A percentile compares a stretch with the other conserved stretches of the same genome.
Evolutionary conservation across 805 yeast genomes (phyloP).

Genomic region (Lipomyces spencermartinsiae): DNA sequence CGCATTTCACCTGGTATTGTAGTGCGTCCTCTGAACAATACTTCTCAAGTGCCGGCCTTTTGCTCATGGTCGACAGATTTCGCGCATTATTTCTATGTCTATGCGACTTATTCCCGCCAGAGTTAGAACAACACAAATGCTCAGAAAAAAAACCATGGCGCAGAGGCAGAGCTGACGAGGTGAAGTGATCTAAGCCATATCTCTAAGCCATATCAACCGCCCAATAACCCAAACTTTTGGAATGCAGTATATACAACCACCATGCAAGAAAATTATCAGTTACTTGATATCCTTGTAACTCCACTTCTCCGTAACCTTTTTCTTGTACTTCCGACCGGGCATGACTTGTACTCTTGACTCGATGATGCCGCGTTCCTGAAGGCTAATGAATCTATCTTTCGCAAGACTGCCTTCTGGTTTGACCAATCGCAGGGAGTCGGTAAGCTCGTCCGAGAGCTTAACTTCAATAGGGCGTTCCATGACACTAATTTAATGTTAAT

Average conservation of each 20-base stretch:
- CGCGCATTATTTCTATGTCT: too few relatives aligned
- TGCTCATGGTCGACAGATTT: too few relatives aligned
- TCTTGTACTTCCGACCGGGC: conserved; percentile 69
- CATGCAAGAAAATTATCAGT: neutral
- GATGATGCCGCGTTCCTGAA: conserved; percentile 85
- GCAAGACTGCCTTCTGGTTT: conserved; percentile 90
- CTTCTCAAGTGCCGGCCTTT: too few relatives aligned
- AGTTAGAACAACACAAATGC: too few relatives aligned
- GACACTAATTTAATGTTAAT: conserved; percentile 24
- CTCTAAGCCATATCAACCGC: too few relatives aligned
- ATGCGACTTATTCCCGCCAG: too few relatives aligned
- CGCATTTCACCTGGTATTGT: too few relatives aligned
- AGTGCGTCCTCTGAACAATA: too few relatives aligned
- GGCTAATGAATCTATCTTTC: conserved; percentile 77
- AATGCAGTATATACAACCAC: neutral
- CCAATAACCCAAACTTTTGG: neutral
- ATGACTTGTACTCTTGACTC: conserved; percentile 80
- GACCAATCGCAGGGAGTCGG: conserved; percentile 80
- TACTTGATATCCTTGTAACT: conserved; percentile 71
- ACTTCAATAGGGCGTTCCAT: conserved; percentile 64
- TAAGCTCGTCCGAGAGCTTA: conserved; percentile 85
- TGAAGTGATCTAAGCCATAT: too few relatives aligned
- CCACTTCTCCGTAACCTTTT: conserved; percentile 89
- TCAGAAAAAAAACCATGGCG: too few relatives aligned
- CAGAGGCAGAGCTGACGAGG: too few relatives aligned